These are phyloP conservation scores for Boletus sp. DNA, from an alignment of 1,284 basidiomycete species.

Conservation along the genomic window DNA sequence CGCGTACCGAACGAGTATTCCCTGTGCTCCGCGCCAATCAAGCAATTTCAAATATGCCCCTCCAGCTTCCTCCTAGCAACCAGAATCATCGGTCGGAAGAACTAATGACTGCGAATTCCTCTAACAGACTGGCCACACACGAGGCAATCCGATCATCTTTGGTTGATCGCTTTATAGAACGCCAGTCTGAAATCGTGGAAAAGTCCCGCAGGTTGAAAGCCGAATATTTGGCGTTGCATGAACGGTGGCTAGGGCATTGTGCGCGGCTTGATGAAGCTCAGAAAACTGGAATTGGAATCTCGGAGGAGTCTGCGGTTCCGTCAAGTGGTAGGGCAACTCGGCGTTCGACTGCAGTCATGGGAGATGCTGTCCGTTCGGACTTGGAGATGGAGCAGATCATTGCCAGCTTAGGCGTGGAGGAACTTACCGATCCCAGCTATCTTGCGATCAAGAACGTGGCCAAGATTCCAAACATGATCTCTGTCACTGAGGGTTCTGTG, in stretches of 20 bases:
- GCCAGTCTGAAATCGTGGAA: constrained; percentile 48
- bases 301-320: constrained; percentile 45
- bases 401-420: constrained; percentile 88
- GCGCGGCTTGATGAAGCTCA: constrained; percentile 54
- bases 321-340: constrained; percentile 65
- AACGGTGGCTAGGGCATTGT: constrained; percentile 73
- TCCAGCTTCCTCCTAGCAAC: constrained; percentile 13
- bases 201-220: constrained; percentile 59
- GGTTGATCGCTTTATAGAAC: constrained; percentile 51
- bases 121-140: constrained; percentile 40
- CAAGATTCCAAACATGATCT: constrained; percentile 89
- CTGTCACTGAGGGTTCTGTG: constrained; percentile 60
- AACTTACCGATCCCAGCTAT: constrained; percentile 87
- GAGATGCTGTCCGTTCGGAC: constrained; percentile 92
- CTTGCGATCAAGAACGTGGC: constrained; percentile 89
- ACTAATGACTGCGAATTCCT: constrained; percentile 39
- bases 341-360: constrained; percentile 67
- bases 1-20: constrained; percentile 56
- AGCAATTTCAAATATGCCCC: constrained; percentile 37
- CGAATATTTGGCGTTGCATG: constrained; percentile 69
- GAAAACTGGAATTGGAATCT: constrained; percentile 26
- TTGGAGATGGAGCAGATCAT: constrained; percentile 98
- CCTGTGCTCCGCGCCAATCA: constrained; percentile 63
- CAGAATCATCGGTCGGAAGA: constrained; percentile 46
- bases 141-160: constrained; percentile 47